Conservation (phyloP, 2,329 filamentous ascomycete genomes). For the Peltaster fructicola region DNA sequence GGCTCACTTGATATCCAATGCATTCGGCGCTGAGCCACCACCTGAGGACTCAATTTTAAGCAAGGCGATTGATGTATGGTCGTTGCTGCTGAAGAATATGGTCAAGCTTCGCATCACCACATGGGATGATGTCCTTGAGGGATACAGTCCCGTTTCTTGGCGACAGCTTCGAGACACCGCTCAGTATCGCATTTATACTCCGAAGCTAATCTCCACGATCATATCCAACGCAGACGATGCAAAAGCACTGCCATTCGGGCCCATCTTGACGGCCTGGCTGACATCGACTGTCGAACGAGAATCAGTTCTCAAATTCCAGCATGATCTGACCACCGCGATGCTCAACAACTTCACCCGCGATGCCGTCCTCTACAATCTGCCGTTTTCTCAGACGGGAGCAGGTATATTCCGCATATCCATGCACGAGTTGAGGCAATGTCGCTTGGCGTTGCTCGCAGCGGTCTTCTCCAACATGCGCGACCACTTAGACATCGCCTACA, state of each 20-base stretch:
- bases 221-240: slow-evolving; percentile 24
- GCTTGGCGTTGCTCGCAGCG: slow-evolving; percentile 37
- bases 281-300: slow-evolving; percentile 40
- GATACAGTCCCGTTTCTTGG: slow-evolving; percentile 35
- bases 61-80: slow-evolving; percentile 38
- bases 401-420: slow-evolving; percentile 31
- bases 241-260: slow-evolving; percentile 18
- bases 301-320: slow-evolving; percentile 43
- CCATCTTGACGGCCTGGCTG: slow-evolving; percentile 36
- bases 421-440: slow-evolving; percentile 35
- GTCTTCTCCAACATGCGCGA: slow-evolving; percentile 43
- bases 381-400: slow-evolving; percentile 29
- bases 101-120: slow-evolving; percentile 27
- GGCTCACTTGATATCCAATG: slow-evolving; percentile 39
- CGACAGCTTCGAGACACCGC: slow-evolving; percentile 27
- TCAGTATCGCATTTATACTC: slow-evolving; percentile 27
- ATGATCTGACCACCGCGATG: slow-evolving; percentile 36
- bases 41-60: slow-evolving; percentile 37
- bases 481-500: slow-evolving; percentile 21
- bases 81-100: slow-evolving; percentile 28
- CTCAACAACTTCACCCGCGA: slow-evolving; percentile 30
- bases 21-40: slow-evolving; percentile 39
- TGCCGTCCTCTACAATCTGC: slow-evolving; percentile 37
- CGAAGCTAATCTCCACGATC: slow-evolving; percentile 27
- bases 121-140: slow-evolving; percentile 40